A percentile compares a stretch with the other conserved stretches of the same genome.
These are phyloP conservation scores for Schizophyllum commune DNA, from an alignment of 1,284 basidiomycete species.

Conservation along the genomic window DNA sequence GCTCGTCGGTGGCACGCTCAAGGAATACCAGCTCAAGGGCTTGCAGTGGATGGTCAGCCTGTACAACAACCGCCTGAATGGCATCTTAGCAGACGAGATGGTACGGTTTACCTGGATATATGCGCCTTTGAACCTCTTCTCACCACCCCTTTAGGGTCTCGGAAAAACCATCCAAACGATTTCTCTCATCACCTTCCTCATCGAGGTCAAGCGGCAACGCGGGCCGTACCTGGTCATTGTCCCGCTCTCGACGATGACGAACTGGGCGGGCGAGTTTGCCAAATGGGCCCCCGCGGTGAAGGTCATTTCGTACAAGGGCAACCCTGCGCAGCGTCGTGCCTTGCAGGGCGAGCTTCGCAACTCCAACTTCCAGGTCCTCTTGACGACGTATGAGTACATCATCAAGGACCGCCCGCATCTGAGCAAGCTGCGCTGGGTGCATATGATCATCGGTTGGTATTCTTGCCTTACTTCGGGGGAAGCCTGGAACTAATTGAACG, in stretches of 20 bases:
- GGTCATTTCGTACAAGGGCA: constrained; percentile 90
- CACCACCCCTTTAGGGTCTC: constrained; percentile 63
- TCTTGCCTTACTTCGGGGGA: not conserved
- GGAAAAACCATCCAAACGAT: constrained; percentile 97
- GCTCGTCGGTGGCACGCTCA: constrained; percentile 79
- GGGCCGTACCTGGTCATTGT: constrained; percentile 98
- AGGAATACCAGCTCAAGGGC: constrained; percentile 91
- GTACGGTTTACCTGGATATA: constrained; percentile 31
- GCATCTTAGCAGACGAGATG: constrained; percentile 98
- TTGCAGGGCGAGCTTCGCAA: constrained; percentile 70
- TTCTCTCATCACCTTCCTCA: constrained; percentile 92
- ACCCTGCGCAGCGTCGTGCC: constrained; percentile 71
- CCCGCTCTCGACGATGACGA: constrained; percentile 96
- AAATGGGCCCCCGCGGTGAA: constrained; percentile 93
- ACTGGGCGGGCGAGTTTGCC: constrained; percentile 96
- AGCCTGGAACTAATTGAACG: too few species aligned
- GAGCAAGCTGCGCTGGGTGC: constrained; percentile 93
- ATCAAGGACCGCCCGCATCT: constrained; percentile 94
- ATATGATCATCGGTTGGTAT: constrained; percentile 88
- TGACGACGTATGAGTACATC: constrained; percentile 99
- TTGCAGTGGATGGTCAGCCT: constrained; percentile 98
- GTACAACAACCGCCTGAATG: constrained; percentile 97
- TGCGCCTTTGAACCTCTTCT: not conserved
- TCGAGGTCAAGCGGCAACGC: constrained; percentile 85
- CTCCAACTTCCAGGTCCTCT: constrained; percentile 88